Evolutionary conservation across 2,329 filamentous ascomycete species (phyloP).

Genomic region (Emmonsiellopsis sp.): DNA sequence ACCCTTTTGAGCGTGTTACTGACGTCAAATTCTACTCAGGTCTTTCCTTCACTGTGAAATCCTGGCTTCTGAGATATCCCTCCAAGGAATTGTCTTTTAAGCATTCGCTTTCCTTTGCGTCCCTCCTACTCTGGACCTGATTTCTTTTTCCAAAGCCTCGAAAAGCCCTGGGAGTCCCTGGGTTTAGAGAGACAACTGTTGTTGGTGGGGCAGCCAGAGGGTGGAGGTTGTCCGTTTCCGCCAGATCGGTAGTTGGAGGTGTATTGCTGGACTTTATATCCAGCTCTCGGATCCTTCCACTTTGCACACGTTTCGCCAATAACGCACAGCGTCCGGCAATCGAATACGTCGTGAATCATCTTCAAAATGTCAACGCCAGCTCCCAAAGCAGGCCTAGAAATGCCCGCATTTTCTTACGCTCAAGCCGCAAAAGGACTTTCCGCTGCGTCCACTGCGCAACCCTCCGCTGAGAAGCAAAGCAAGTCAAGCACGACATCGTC

Average conservation of each 20-base stretch:
- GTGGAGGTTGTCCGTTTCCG: constrained; percentile 4
- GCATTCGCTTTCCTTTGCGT: neutral
- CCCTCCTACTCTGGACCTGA: neutral
- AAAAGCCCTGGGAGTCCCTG: neutral
- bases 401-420: constrained; percentile 78
- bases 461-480: constrained; percentile 21
- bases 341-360: neutral
- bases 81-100: neutral
- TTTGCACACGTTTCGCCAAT: neutral
- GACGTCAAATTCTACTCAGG: neutral
- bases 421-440: constrained; percentile 82
- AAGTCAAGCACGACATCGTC: constrained; percentile 22
- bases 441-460: constrained; percentile 38
- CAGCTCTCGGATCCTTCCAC: neutral
- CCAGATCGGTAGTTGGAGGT: constrained; percentile 1
- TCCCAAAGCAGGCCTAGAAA: constrained; percentile 25
- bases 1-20: neutral
- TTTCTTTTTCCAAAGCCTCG: neutral
- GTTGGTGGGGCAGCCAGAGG: constrained; percentile 11
- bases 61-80: neutral
- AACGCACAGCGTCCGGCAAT: neutral
- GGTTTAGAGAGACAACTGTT: constrained; percentile 2
- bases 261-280: neutral
- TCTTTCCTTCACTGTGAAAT: neutral
- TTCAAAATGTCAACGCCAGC: constrained; percentile 35